Evolutionary conservation across 1,139 yeast species (phyloP), one percentile per base, ranked within the genome.

Genomic region (Yamadazyma spencermartinsiae): DNA sequence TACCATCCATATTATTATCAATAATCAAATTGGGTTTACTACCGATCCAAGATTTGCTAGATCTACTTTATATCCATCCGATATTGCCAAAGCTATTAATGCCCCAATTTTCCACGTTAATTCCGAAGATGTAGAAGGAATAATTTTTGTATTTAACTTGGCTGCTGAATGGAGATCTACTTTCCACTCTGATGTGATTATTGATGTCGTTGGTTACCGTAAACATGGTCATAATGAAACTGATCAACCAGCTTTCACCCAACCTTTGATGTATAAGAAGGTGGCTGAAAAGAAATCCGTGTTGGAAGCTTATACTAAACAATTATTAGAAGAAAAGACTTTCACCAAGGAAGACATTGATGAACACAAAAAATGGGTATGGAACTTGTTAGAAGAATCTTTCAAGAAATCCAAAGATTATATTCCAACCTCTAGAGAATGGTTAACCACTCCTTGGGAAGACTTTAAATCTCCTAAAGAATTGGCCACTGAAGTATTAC

Each of bases 391-490:
- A 58, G 98, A 94, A 71, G 95, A 87, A 55, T 84, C 95, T 18
- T 90, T 89, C 71, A 62, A 69, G 48, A 86, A 86, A 68, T 81
- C 95, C 35, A 88, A 88, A 72, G 96, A 89, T 48, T 89, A 90
- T 70, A 78, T 79, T 56, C 95, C 98, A 56, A 85, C 92, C 51
- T 80, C 92, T 36, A 84, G 95, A 74, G 98, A 92, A 74, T 92
- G 98, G 99, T 80, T 92, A 58, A 86, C 98, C 38, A 87, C 96
- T 39, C 95, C 98, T 49, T 92, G 99, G 99, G 97, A 90, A 68
- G 96, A 89, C 52, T 94, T 94, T 75, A 94, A 94, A 76, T 87
- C 97, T 45, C 97, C 98, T 63, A 89, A 83, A 68, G 98, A 90
- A 70, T 80, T 94, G 59, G 97, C 97, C 36, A 86, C 95, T 44